A percentile compares a stretch with the other conserved stretches of the same genome.
These are phyloP conservation scores for Camillea tinctor DNA, from an alignment of 2,329 filamentous ascomycete species.

Conservation along the genomic window DNA sequence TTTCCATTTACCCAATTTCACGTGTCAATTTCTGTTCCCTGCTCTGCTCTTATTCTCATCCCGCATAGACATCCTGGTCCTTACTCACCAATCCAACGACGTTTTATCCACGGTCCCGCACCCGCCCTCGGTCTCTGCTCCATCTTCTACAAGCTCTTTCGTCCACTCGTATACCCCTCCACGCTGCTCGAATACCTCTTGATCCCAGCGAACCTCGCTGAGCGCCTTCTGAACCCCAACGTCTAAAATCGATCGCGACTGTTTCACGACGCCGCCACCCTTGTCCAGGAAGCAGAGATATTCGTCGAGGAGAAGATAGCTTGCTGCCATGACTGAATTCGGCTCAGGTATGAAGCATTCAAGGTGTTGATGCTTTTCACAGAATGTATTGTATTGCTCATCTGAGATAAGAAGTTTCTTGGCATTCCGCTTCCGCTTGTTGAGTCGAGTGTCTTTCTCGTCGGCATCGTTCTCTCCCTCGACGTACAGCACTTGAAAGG, in stretches of 20 bases:
- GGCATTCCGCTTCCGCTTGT: conserved; percentile 37
- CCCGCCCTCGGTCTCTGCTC: conserved; percentile 2
- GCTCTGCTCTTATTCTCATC: too few relatives aligned
- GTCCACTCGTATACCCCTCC: conserved; percentile 51
- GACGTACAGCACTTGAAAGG: conserved; percentile 54
- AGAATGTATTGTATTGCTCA: conserved; percentile 46
- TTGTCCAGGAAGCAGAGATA: conserved; percentile 50
- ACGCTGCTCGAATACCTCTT: conserved; percentile 41
- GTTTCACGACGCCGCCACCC: conserved; percentile 32
- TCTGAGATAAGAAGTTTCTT: conserved; percentile 45
- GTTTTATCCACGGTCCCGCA: conserved; percentile 9
- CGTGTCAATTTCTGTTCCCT: too few relatives aligned
- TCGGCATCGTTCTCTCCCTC: conserved; percentile 50
- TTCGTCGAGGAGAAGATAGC: conserved; percentile 53
- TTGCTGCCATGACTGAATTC: conserved; percentile 50
- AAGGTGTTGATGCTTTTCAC: conserved; percentile 40
- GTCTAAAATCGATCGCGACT: conserved; percentile 39
- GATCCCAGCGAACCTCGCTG: conserved; percentile 45
- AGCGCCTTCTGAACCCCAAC: conserved; percentile 47
- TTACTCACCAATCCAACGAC: conserved; percentile 10
- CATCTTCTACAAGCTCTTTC: conserved; percentile 18
- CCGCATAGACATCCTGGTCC: neutral
- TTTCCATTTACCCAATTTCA: too few relatives aligned
- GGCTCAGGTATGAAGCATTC: conserved; percentile 46
- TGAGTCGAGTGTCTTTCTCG: conserved; percentile 25